Evolutionary conservation across 345 rosid species (phyloP), one percentile per base, ranked within the genome.

Genomic region (Rhodamnia rubescens): DNA sequence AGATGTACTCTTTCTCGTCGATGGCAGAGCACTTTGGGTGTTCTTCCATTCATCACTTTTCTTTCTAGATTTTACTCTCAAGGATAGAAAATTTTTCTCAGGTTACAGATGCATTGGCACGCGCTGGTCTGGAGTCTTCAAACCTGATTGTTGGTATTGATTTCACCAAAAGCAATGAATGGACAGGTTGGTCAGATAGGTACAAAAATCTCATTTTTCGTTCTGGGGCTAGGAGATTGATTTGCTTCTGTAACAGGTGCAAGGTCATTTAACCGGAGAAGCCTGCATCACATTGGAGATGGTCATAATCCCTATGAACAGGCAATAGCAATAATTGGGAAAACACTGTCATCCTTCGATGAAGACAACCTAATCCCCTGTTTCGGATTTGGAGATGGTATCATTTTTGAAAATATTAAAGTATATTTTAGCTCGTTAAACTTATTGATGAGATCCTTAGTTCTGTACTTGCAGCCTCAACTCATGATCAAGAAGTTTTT

Each of bases 161-260:
- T 89, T 93, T 94, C 93, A 93, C 98, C 40, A 94, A 93, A 89
- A 94, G 98, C 91, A 94, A 94, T 49, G 98, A 94, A 83, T 94
- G 98, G 98, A 94, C 96, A 90, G 98, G 98, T 92, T 56, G 81
- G 36, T 74, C 81, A 51, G 52, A 40, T 44, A n/a, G 47, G 3
- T 69, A 40, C 64, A 78, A 16, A 47, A 9, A 51, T 61, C 51
- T 80, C 20, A 85, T 74, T 83, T 69, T 49, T 44, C 40, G 59
- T 57, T 53, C 20, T 51, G 56, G 47, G 26, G 42, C 75, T 64
- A 9, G 80, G 42, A 52, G 84, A 40, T 40, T 82, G 16, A 82
- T 22, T 52, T 29, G 36, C 27, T 53, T 56, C 58, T 27, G 2
- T 82, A 13, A 61, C 32, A 84, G 85, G 85, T 84, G 49, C 49